A percentile compares a stretch with the other conserved stretches of the same genome.
These are phyloP conservation scores for Saccharomyces jurei DNA, from an alignment of 805 yeast genomes.

Conservation along the genomic window DNA sequence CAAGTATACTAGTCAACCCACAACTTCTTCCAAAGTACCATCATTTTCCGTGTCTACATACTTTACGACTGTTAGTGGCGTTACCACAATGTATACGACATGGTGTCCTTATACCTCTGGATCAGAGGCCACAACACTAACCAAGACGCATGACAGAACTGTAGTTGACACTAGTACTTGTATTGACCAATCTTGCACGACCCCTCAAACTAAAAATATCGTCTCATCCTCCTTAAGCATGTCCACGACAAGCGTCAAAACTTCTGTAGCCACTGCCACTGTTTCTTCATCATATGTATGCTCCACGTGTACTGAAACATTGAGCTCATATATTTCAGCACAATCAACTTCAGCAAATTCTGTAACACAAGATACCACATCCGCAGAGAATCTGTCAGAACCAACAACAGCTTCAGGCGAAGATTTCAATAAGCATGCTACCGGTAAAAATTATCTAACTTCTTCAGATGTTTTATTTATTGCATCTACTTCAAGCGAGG, in stretches of 20 bases:
- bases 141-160: neutral
- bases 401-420: neutral
- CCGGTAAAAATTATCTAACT: neutral
- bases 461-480: neutral
- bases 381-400: neutral
- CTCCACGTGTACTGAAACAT: neutral
- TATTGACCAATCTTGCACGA: neutral
- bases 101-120: constrained; percentile 6
- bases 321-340: neutral
- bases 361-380: neutral
- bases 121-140: neutral
- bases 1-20: neutral
- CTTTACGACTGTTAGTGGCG: constrained; percentile 7
- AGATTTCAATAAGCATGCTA: neutral
- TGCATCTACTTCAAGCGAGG: neutral
- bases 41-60: constrained; percentile 3
- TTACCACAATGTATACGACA: constrained; percentile 7
- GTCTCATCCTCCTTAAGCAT: neutral
- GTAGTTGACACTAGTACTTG: neutral
- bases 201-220: neutral
- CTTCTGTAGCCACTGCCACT: neutral
- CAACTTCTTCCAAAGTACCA: neutral
- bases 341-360: neutral
- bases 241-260: neutral
- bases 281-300: neutral